phyloP scores from a whole-genome alignment of 1,284 basidiomycete genomes.

The Lentinula novae-zelandiae region DNA sequence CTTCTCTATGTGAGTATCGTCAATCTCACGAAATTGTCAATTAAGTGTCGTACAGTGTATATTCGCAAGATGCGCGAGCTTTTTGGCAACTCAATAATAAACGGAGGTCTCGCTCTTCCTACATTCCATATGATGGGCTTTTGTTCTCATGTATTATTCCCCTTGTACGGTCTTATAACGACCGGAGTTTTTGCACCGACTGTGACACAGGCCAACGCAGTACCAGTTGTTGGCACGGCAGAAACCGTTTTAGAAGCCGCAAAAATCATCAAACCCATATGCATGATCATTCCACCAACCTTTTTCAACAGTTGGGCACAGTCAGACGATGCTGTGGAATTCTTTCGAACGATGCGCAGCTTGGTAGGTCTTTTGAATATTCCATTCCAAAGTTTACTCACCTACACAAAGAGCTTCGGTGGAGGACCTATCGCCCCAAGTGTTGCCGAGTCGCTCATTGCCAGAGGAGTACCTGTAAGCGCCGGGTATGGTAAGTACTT shows the following conservation, averaged over 20 bases:
- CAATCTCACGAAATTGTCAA: not conserved
- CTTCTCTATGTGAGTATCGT: not conserved
- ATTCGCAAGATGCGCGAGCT: not conserved
- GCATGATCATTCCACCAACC: conserved; percentile 28
- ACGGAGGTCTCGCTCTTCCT: conserved; percentile 23
- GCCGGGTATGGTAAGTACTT: conserved; percentile 22
- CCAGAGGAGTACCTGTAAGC: conserved; percentile 23
- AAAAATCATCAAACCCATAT: conserved; percentile 22
- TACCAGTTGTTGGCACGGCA: conserved; percentile 22
- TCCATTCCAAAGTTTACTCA: not conserved
- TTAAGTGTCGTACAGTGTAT: not conserved
- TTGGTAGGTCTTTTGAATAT: conserved; percentile 20
- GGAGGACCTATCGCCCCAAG: conserved; percentile 26
- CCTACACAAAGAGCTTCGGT: conserved; percentile 18
- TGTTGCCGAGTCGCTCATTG: conserved; percentile 24
- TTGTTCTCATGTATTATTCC: conserved; percentile 22
- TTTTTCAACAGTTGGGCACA: conserved; percentile 31
- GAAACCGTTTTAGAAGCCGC: conserved; percentile 30
- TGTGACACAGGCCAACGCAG: conserved; percentile 20
- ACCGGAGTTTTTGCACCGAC: conserved; percentile 28
- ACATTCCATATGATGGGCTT: conserved; percentile 32
- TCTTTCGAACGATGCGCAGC: conserved; percentile 21
- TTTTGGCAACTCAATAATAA: not conserved
- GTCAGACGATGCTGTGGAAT: conserved; percentile 23
- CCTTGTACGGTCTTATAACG: conserved; percentile 22